Conservation (phyloP, 768 basidiomycete genomes). For the Tylopilus balloui region DNA sequence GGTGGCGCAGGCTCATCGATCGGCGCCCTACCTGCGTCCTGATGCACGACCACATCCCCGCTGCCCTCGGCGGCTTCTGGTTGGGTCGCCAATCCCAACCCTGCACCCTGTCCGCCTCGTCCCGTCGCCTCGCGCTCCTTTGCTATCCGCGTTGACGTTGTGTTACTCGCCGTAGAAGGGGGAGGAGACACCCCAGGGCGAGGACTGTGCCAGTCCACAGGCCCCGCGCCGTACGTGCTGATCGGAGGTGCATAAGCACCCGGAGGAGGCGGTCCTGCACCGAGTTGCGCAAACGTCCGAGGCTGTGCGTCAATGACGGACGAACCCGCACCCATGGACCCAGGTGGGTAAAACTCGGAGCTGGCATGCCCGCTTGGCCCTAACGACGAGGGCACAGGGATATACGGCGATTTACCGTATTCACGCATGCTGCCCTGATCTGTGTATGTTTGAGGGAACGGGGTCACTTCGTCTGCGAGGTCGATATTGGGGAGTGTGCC, state of each 20-base stretch:
- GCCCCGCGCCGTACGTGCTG: conserved; percentile 12
- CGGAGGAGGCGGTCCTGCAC: not conserved
- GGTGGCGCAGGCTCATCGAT: conserved; percentile 15
- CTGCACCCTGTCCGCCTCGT: conserved; percentile 13
- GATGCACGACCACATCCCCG: conserved; percentile 25
- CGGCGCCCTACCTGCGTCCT: conserved; percentile 25
- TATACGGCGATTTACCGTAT: conserved; percentile 12
- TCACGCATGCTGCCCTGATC: conserved; percentile 25
- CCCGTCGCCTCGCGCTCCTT: conserved; percentile 26
- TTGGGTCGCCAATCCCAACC: conserved; percentile 20
- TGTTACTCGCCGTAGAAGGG: conserved; percentile 19
- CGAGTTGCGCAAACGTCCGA: conserved; percentile 2
- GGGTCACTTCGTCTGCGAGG: conserved; percentile 28
- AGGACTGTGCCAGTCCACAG: conserved; percentile 20
- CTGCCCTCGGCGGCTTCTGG: conserved; percentile 19
- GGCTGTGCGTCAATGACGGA: conserved; percentile 6
- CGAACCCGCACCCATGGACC: not conserved
- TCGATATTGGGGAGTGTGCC: conserved; percentile 27
- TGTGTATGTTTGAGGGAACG: conserved; percentile 15
- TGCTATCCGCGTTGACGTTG: conserved; percentile 10
- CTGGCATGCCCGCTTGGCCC: not conserved
- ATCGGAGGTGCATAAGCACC: conserved; percentile 3
- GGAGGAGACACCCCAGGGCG: conserved; percentile 19
- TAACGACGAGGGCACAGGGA: conserved; percentile 1
- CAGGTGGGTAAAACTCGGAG: conserved; percentile 9